Evolutionary conservation across 306 rosid species (phyloP).

Genomic region (Pyrus bretschneideri): DNA sequence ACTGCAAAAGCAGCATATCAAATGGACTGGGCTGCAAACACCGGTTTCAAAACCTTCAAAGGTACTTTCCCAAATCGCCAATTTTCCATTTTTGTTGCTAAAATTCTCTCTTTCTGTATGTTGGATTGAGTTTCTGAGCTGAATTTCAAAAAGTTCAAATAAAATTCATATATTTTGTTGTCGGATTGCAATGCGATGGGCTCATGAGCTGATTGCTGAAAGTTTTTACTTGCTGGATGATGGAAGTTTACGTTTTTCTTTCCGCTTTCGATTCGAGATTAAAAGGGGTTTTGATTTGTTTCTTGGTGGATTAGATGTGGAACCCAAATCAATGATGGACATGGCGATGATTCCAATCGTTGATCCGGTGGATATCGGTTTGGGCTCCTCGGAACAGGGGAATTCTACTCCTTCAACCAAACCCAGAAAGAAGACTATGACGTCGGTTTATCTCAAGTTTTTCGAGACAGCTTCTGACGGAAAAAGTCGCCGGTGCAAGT

Average conservation of each 20-base stretch:
- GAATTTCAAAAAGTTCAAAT: background rate
- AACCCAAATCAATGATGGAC: constrained; percentile 73
- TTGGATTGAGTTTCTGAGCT: background rate
- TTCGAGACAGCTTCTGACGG: constrained; percentile 89
- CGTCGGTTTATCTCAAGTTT: constrained; percentile 86
- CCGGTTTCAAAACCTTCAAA: constrained; percentile 56
- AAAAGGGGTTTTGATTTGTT: background rate
- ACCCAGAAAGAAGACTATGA: constrained; percentile 94
- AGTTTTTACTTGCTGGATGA: background rate
- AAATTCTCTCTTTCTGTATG: background rate
- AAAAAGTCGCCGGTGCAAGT: constrained; percentile 83
- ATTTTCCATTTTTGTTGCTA: background rate
- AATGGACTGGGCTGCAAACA: constrained; percentile 77
- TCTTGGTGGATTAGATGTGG: constrained; percentile 42
- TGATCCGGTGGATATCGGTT: constrained; percentile 57
- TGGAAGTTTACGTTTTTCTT: background rate
- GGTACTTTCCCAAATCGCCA: constrained; percentile 25
- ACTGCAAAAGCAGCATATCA: constrained; percentile 11
- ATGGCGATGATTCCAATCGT: constrained; percentile 51
- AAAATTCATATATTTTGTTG: background rate
- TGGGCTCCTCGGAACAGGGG: constrained; percentile 63
- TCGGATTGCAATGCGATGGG: background rate
- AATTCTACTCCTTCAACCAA: constrained; percentile 42
- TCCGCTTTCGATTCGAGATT: background rate
- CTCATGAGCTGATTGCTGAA: background rate